A percentile compares a stretch with the other conserved stretches of the same genome.
Evolutionary conservation across 176 grass and related monocot genomes (phyloP).

Genomic region (Dendrocalamus sinicus): DNA sequence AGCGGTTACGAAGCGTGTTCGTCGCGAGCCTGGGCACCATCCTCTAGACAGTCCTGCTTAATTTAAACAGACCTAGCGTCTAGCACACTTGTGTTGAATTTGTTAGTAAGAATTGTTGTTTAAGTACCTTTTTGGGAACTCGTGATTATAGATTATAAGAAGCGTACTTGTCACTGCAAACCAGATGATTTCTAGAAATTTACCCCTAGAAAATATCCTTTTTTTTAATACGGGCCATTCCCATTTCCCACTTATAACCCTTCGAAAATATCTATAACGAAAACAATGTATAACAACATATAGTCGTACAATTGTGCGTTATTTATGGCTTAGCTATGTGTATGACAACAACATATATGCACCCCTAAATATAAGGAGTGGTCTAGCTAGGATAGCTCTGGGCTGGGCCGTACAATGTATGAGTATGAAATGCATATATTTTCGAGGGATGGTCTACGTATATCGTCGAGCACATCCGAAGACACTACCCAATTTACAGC

Average conservation of each 20-base stretch:
- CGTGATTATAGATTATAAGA: not conserved
- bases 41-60: not conserved
- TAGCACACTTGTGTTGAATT: not conserved
- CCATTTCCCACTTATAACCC: too few relatives aligned
- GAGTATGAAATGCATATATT: too few relatives aligned
- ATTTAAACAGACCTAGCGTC: not conserved
- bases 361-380: not conserved
- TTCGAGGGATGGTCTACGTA: not conserved
- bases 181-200: not conserved
- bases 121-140: not conserved
- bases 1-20: too few relatives aligned
- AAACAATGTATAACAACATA: not conserved
- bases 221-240: too few relatives aligned
- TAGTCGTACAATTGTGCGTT: not conserved
- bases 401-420: too few relatives aligned
- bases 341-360: not conserved
- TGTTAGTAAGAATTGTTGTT: not conserved
- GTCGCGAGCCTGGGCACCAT: slow-evolving; percentile 16
- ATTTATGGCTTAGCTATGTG: not conserved
- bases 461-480: not conserved
- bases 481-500: not conserved
- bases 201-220: not conserved
- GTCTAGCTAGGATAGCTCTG: not conserved
- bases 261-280: not conserved
- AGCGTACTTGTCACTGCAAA: not conserved